Conservation (phyloP, 768 basidiomycete species). For the Mycena polygramma region DNA sequence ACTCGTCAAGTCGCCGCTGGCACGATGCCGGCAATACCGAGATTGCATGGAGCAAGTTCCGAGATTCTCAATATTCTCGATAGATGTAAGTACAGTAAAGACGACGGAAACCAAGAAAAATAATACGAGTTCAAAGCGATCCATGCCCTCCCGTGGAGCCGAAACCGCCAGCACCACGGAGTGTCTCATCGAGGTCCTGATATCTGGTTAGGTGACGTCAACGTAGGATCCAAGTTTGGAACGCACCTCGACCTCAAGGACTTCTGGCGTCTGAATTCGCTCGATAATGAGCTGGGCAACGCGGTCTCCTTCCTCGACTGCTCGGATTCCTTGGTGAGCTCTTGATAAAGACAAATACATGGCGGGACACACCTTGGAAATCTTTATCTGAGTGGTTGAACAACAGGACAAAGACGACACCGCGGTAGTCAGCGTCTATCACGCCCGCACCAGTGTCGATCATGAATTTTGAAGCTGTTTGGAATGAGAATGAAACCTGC, state of each 20-base stretch:
- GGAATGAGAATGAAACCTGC: neutral
- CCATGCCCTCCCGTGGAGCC: constrained; percentile 94
- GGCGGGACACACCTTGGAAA: constrained; percentile 74
- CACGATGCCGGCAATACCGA: neutral
- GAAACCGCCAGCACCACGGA: constrained; percentile 88
- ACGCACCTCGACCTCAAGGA: constrained; percentile 88
- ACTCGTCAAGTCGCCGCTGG: too few species aligned
- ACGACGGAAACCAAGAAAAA: constrained; percentile 16
- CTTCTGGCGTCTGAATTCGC: constrained; percentile 86
- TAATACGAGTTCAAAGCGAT: constrained; percentile 51
- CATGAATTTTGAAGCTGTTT: constrained; percentile 93
- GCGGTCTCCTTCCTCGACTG: constrained; percentile 95
- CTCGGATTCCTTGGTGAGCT: neutral
- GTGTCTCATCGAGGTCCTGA: constrained; percentile 88
- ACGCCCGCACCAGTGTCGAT: constrained; percentile 99
- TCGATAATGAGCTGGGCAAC: constrained; percentile 96
- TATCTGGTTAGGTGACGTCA: constrained; percentile 21
- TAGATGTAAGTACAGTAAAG: constrained; percentile 9
- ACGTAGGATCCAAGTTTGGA: constrained; percentile 2
- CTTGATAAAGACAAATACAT: neutral
- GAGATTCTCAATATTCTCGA: neutral
- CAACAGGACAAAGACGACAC: constrained; percentile 89
- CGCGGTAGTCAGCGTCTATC: constrained; percentile 96
- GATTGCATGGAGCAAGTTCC: too few species aligned
- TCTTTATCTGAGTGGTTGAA: constrained; percentile 94